Conservation (phyloP, 2,329 filamentous ascomycete species). For the Alternaria conjuncta region DNA sequence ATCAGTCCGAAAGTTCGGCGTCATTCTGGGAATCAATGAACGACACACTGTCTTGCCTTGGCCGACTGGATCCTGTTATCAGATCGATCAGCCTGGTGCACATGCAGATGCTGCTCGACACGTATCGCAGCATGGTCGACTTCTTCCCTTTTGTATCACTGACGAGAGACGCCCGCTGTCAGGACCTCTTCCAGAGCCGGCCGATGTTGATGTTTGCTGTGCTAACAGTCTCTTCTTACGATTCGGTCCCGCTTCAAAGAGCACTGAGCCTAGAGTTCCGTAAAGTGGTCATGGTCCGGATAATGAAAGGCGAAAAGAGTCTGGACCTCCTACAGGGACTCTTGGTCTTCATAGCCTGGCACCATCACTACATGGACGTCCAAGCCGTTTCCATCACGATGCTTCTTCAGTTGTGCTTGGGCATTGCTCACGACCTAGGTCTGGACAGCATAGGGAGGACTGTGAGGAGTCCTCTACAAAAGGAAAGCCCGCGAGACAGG, state of each 20-base stretch:
- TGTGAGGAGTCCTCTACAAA: constrained; percentile 26
- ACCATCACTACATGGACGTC: constrained; percentile 47
- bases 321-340: constrained; percentile 42
- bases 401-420: constrained; percentile 43
- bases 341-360: constrained; percentile 46
- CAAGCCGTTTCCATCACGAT: constrained; percentile 43
- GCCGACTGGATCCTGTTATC: constrained; percentile 42
- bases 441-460: constrained; percentile 34
- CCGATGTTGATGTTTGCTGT: constrained; percentile 45
- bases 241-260: constrained; percentile 37
- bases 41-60: constrained; percentile 38
- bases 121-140: constrained; percentile 40
- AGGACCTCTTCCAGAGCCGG: constrained; percentile 38
- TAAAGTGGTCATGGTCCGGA: constrained; percentile 42
- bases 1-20: constrained; percentile 32
- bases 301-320: constrained; percentile 46
- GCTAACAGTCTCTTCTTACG: constrained; percentile 42
- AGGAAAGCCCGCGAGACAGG: constrained; percentile 29
- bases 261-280: constrained; percentile 46
- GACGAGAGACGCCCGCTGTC: constrained; percentile 35
- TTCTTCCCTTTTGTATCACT: constrained; percentile 45
- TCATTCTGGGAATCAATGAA: constrained; percentile 45
- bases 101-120: constrained; percentile 44
- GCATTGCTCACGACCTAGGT: constrained; percentile 40
- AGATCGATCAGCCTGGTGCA: constrained; percentile 44